These are phyloP conservation scores for Penicillium polonicum DNA, from an alignment of 2,329 filamentous ascomycete genomes.

Conservation along the genomic window DNA sequence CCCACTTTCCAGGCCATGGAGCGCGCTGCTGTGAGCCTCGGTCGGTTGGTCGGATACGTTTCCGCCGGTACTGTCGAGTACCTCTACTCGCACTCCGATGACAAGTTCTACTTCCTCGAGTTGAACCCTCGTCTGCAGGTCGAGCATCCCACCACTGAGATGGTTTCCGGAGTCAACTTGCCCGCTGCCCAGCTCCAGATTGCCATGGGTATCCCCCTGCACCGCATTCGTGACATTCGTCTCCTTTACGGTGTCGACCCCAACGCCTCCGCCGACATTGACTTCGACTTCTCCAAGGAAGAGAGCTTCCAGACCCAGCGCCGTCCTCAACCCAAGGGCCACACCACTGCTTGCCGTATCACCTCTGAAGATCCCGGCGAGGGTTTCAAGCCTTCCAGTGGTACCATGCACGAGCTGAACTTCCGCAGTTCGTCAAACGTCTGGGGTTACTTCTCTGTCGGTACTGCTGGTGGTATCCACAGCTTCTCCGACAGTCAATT, in stretches of 20 bases:
- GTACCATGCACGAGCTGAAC: slow-evolving; percentile 98
- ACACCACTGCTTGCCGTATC: slow-evolving; percentile 98
- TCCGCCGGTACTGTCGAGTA: slow-evolving; percentile 99
- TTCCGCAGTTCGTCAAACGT: slow-evolving; percentile 98
- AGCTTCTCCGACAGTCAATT: slow-evolving; percentile 99
- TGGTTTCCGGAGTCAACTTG: slow-evolving; percentile 97
- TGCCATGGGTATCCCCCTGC: slow-evolving; percentile 95
- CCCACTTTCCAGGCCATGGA: slow-evolving; percentile 95
- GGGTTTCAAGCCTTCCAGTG: slow-evolving; percentile 98
- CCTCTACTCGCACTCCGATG: slow-evolving; percentile 93
- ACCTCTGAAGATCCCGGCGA: slow-evolving; percentile 98
- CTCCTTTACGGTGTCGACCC: slow-evolving; percentile 94
- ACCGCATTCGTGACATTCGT: slow-evolving; percentile 93
- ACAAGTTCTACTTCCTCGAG: slow-evolving; percentile 99
- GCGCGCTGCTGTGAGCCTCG: slow-evolving; percentile 89
- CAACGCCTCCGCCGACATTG: slow-evolving; percentile 79
- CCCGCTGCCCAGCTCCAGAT: slow-evolving; percentile 97
- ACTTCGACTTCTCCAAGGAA: slow-evolving; percentile 92
- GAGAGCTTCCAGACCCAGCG: slow-evolving; percentile 81
- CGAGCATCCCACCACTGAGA: slow-evolving; percentile 98
- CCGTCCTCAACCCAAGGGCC: slow-evolving; percentile 87
- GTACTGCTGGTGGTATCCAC: slow-evolving; percentile 94
- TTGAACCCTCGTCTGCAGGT: slow-evolving; percentile 98
- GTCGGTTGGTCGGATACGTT: slow-evolving; percentile 93
- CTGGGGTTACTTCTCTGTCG: slow-evolving; percentile 99